Conservation (phyloP, 768 basidiomycete genomes). For the Pulveroboletus sp. region DNA sequence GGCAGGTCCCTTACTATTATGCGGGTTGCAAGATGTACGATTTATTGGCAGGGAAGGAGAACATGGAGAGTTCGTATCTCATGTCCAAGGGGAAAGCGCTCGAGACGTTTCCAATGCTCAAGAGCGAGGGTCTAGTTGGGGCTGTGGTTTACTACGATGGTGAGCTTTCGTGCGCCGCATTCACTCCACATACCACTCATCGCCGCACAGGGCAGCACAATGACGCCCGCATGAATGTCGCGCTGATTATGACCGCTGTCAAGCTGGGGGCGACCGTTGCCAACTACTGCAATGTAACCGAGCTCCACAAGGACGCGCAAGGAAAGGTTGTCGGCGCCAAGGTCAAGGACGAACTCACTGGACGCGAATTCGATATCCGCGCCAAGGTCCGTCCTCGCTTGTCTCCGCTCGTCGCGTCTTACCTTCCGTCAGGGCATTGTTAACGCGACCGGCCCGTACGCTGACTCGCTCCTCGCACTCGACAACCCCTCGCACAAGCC, state of each 20-base stretch:
- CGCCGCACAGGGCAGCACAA: conserved; percentile 81
- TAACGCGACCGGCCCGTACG: conserved; percentile 96
- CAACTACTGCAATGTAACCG: conserved; percentile 86
- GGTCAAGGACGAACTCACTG: conserved; percentile 78
- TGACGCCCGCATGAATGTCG: conserved; percentile 97
- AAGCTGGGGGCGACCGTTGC: conserved; percentile 83
- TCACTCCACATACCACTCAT: background rate
- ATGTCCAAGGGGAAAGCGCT: conserved; percentile 93
- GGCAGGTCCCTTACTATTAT: conserved; percentile 97
- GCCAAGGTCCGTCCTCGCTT: conserved; percentile 53
- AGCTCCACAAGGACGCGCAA: conserved; percentile 61
- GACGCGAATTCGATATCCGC: conserved; percentile 75
- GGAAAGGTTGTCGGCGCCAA: conserved; percentile 69
- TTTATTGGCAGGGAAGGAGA: conserved; percentile 88
- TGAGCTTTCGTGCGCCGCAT: conserved; percentile 29
- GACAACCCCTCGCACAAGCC: conserved; percentile 74
- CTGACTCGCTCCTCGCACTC: conserved; percentile 78
- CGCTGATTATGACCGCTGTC: conserved; percentile 90
- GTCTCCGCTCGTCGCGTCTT: background rate
- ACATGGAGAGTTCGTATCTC: conserved; percentile 93
- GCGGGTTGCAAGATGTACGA: conserved; percentile 97
- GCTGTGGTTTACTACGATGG: conserved; percentile 98
- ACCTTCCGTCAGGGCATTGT: conserved; percentile 63
- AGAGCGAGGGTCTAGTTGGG: conserved; percentile 85
- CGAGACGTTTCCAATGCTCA: conserved; percentile 96